Evolutionary conservation across 495 filamentous ascomycete species (phyloP), one percentile per base, ranked within the genome.

Genomic region (Neurospora hispaniola): DNA sequence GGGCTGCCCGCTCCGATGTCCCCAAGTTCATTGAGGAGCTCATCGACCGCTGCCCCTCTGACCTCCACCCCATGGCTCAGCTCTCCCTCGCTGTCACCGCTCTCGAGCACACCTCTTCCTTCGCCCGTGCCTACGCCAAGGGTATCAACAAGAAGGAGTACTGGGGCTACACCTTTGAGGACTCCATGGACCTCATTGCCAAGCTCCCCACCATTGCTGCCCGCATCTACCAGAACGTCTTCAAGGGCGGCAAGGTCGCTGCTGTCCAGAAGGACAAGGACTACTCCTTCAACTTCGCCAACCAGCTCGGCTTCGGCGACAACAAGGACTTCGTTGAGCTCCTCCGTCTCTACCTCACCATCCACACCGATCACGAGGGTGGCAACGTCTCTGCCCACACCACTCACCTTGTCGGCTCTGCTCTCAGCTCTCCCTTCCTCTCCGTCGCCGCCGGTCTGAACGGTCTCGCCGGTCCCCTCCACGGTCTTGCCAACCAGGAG

Each of bases 61-160:
- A 95, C 83, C 93, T 99, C 76, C 96, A 99, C 90, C 96, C 96
- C 81, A 99, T 99, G 96, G 94, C 96, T 70, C 96, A 99, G 88
- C 97, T 99, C 89, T 98, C 96, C 44, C 85, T 98, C 78, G 96
- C 96, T 77, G 94, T 99, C 77, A 97, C 91, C 77, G 96, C 96
- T 80, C 93, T 99, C 76, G 96, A 99, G 89, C 94, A 96, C 82
- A 96, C 96, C 85, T 98, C 96, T 70, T 89, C 93, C 71, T 99
- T 99, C 84, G 89, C 96, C 79, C 97, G 97, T 87, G 95, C 95
- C 78, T 99, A 99, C 79, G 95, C 94, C 77, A 97, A 96, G 89
- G 96, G 96, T 81, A 91, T 99, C 80, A 94, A 93, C 88, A 99
- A 99, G 91, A 92, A 92, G 83, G 93, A 98, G 76, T 99, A 99